Conservation (phyloP, 306 rosid species). For the Gleditsia sinensis region DNA sequence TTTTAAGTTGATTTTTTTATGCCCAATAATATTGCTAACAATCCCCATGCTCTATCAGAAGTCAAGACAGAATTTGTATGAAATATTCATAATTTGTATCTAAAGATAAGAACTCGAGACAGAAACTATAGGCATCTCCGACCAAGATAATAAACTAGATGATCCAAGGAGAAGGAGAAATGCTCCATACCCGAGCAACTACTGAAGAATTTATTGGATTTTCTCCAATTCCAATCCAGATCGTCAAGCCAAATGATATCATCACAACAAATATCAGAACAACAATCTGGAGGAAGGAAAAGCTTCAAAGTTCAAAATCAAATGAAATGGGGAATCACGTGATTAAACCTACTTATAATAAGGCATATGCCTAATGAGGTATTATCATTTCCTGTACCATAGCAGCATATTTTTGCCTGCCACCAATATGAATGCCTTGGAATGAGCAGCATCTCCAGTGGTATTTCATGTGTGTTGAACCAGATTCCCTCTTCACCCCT, state of each 20-base stretch:
- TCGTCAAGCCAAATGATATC: conserved; percentile 53
- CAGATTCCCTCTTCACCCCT: conserved; percentile 38
- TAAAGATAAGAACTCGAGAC: not conserved
- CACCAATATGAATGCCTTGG: conserved; percentile 58
- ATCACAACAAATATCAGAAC: conserved; percentile 45
- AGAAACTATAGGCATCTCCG: not conserved
- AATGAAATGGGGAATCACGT: conserved; percentile 1
- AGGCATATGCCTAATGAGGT: not conserved
- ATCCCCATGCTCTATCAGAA: not conserved
- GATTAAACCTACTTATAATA: not conserved
- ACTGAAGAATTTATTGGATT: conserved; percentile 57
- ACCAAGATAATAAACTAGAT: not conserved
- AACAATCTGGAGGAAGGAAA: conserved; percentile 57
- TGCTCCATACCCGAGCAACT: conserved; percentile 57
- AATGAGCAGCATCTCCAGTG: conserved; percentile 59
- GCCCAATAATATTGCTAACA: not conserved
- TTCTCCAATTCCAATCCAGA: conserved; percentile 59
- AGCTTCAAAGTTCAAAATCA: conserved; percentile 32
- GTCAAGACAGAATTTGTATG: not conserved
- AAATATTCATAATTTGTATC: not conserved
- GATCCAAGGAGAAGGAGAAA: not conserved
- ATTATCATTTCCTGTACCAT: conserved; percentile 43
- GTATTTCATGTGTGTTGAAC: conserved; percentile 37
- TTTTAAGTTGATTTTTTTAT: not conserved
- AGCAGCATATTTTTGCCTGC: conserved; percentile 64